Conservation (phyloP, 2,329 filamentous ascomycete genomes). For the Penicillium sclerotigenum region DNA sequence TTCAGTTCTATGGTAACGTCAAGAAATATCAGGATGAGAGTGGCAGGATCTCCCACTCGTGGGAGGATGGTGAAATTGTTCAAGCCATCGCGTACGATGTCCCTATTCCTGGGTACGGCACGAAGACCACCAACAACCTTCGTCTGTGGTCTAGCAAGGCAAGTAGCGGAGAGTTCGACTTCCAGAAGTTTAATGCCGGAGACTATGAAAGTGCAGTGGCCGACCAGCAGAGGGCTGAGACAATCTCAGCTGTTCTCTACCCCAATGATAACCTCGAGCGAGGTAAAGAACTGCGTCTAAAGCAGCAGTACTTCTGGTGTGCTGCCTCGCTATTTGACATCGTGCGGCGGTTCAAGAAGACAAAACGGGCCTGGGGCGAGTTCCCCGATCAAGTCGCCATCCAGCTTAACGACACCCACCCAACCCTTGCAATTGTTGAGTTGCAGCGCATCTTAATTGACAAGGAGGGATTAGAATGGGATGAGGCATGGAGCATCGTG, state of each 20-base stretch:
- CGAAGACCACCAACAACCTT: slow-evolving; percentile 90
- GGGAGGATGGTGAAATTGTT: slow-evolving; percentile 93
- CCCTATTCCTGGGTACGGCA: slow-evolving; percentile 84
- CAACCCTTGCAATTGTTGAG: slow-evolving; percentile 92
- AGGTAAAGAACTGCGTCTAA: slow-evolving; percentile 93
- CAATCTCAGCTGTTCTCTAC: slow-evolving; percentile 94
- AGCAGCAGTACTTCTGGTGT: slow-evolving; percentile 99
- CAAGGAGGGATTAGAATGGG: slow-evolving; percentile 86
- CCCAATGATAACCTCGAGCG: slow-evolving; percentile 96
- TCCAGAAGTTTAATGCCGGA: slow-evolving; percentile 98
- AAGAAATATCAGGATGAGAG: slow-evolving; percentile 69
- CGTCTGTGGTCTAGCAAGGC: slow-evolving; percentile 97
- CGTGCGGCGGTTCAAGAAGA: slow-evolving; percentile 96
- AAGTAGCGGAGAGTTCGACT: slow-evolving; percentile 95
- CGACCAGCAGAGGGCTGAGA: slow-evolving; percentile 98
- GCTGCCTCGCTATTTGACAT: slow-evolving; percentile 95
- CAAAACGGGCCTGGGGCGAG: slow-evolving; percentile 82
- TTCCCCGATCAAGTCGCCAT: slow-evolving; percentile 96
- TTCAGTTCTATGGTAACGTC: slow-evolving; percentile 92
- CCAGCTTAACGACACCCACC: slow-evolving; percentile 96
- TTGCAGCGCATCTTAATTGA: slow-evolving; percentile 90
- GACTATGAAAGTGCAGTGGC: slow-evolving; percentile 97
- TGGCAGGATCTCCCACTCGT: slow-evolving; percentile 71
- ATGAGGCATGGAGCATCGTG: slow-evolving; percentile 83
- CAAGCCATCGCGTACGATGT: slow-evolving; percentile 92